Percentiles rank a stretch among this genome's conserved stretches.
phyloP scores from a whole-genome alignment of 352 stramenopile species.

The Discostella stelligera region DNA sequence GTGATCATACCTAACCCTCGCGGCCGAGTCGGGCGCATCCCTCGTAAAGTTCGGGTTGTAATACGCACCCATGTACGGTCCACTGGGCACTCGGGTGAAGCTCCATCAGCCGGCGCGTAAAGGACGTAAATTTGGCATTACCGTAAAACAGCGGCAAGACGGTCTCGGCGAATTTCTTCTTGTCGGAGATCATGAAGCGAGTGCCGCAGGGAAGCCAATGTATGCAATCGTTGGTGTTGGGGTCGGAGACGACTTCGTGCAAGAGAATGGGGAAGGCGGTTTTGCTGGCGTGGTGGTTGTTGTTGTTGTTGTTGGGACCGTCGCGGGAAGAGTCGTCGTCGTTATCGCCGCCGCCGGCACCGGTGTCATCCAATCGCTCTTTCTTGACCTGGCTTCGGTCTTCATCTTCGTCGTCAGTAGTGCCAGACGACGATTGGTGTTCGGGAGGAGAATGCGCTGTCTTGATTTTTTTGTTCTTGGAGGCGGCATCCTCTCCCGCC shows the following conservation, averaged over 20 bases:
- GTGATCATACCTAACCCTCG: constrained; percentile 30
- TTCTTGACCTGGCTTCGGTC: not conserved
- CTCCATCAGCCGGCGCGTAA: constrained; percentile 60
- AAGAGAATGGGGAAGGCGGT: constrained; percentile 44
- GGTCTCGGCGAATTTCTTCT: constrained; percentile 42
- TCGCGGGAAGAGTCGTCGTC: not conserved
- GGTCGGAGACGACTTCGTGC: constrained; percentile 41
- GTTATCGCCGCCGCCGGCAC: no score
- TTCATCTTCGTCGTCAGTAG: not conserved
- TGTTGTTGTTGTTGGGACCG: not conserved
- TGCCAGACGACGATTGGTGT: no score
- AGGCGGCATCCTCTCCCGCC: not conserved
- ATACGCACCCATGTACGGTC: constrained; percentile 54
- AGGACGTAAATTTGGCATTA: constrained; percentile 53
- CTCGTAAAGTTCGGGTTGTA: constrained; percentile 59
- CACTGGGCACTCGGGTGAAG: constrained; percentile 54
- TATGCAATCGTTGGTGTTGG: constrained; percentile 44
- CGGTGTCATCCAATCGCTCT: no score
- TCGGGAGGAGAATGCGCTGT: not conserved
- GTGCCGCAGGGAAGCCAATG: constrained; percentile 55
- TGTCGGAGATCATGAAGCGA: constrained; percentile 46
- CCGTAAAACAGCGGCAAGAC: constrained; percentile 51
- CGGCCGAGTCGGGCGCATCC: constrained; percentile 38
- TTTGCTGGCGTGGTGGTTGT: constrained; percentile 9
- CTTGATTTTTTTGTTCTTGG: not conserved